Evolutionary conservation across 495 filamentous ascomycete species (phyloP).

Genomic region (Aspergillus bertholletiae): DNA sequence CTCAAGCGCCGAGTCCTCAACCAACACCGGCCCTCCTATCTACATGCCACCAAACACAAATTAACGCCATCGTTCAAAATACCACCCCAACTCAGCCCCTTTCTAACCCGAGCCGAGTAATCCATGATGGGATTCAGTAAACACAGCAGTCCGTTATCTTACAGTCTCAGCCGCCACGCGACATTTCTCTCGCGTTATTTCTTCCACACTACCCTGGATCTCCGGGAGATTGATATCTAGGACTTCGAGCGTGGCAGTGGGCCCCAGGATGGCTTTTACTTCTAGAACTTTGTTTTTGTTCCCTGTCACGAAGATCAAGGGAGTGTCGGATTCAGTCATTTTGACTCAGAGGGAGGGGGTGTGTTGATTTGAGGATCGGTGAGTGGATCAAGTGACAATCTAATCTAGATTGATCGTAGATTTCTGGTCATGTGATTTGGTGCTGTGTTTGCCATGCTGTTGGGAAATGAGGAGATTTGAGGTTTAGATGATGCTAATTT

Average conservation of each 20-base stretch:
- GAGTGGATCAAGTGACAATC: neutral
- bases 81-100: too few species aligned
- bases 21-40: conserved; percentile 79
- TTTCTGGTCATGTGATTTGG: neutral
- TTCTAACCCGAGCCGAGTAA: too few species aligned
- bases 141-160: conserved; percentile 3
- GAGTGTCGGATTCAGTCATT: neutral
- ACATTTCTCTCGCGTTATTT: conserved; percentile 75
- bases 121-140: too few species aligned
- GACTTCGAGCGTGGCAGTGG: conserved; percentile 53
- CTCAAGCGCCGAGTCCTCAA: conserved; percentile 89
- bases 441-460: too few species aligned
- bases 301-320: conserved; percentile 67
- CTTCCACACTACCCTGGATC: conserved; percentile 77
- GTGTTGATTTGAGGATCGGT: neutral
- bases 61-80: too few species aligned
- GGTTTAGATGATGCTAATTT: neutral
- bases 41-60: conserved; percentile 20
- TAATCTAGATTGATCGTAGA: neutral
- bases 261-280: conserved; percentile 69
- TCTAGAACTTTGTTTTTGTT: conserved; percentile 79
- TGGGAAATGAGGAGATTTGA: too few species aligned
- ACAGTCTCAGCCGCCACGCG: conserved; percentile 65
- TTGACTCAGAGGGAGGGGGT: too few species aligned
- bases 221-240: conserved; percentile 62